A percentile compares a stretch with the other conserved stretches of the same genome.
Evolutionary conservation across 331 rosid species (phyloP).

Genomic region (Erythrophleum ivorense): DNA sequence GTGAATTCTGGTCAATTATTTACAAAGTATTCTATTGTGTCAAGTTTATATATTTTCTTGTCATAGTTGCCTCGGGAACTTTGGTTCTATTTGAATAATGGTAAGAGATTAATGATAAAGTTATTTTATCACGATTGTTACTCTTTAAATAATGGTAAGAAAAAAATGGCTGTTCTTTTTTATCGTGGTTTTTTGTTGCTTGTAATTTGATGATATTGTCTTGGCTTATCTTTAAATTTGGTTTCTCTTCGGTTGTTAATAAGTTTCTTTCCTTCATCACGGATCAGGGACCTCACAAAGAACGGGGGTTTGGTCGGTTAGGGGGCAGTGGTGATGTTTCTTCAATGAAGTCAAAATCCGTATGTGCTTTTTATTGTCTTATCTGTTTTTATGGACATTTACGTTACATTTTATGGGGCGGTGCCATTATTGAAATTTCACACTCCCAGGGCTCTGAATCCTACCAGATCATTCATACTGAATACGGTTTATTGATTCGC

Average conservation of each 20-base stretch:
- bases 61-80: no score
- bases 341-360: constrained; percentile 79
- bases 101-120: not conserved
- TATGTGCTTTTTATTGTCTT: constrained; percentile 62
- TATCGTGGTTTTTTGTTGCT: not conserved
- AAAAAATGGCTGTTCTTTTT: no score
- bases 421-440: no score
- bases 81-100: no score
- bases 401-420: constrained; percentile 23
- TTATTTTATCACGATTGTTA: constrained; percentile 18
- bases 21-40: not conserved
- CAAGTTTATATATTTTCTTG: no score
- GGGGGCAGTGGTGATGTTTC: constrained; percentile 72
- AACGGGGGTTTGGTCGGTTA: constrained; percentile 81
- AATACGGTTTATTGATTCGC: not conserved
- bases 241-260: not conserved
- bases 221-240: not conserved
- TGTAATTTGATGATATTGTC: constrained; percentile 2
- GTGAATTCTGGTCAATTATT: not conserved
- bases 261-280: constrained; percentile 17
- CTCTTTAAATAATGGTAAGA: no score
- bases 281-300: constrained; percentile 73
- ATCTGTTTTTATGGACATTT: constrained; percentile 30
- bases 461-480: not conserved
- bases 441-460: no score